These are phyloP conservation scores for Fusarium avenaceum DNA, from an alignment of 2,329 filamentous ascomycete species.

Conservation along the genomic window DNA sequence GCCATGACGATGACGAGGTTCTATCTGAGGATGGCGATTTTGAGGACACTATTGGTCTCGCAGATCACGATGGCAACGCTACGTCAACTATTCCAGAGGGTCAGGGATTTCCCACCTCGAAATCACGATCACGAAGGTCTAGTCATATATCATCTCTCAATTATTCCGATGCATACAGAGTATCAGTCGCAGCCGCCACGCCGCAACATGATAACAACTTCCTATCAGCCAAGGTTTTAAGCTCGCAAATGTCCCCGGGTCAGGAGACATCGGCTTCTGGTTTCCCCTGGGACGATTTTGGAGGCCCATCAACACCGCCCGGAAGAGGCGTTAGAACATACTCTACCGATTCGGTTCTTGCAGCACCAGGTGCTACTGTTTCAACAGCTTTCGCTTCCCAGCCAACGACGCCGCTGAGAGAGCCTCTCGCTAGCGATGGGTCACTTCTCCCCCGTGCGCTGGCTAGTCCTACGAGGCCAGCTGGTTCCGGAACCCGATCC, in stretches of 20 bases:
- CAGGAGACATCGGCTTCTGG: constrained; percentile 58
- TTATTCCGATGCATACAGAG: constrained; percentile 58
- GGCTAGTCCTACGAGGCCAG: constrained; percentile 49
- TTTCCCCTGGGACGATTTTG: constrained; percentile 60
- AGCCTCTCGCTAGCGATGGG: constrained; percentile 47
- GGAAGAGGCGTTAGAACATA: constrained; percentile 55
- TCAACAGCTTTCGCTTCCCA: constrained; percentile 48
- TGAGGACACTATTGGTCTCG: constrained; percentile 73
- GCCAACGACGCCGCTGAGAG: constrained; percentile 52
- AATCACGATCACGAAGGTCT: constrained; percentile 61
- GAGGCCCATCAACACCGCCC: constrained; percentile 50
- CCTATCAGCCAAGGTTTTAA: constrained; percentile 54
- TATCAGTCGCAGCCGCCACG: constrained; percentile 46
- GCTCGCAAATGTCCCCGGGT: constrained; percentile 52
- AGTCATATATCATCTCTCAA: constrained; percentile 63
- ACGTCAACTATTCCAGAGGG: constrained; percentile 32
- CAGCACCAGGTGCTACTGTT: constrained; percentile 27
- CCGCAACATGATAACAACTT: constrained; percentile 55
- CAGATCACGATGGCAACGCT: constrained; percentile 60
- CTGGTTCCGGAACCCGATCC: constrained; percentile 48
- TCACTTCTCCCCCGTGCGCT: constrained; percentile 50
- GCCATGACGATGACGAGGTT: constrained; percentile 67
- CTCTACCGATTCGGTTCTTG: constrained; percentile 55
- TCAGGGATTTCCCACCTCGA: constrained; percentile 43
- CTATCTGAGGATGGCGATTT: constrained; percentile 69